These are phyloP conservation scores for Pythium pectinolyticum DNA, from an alignment of 352 stramenopile genomes.

Conservation along the genomic window DNA sequence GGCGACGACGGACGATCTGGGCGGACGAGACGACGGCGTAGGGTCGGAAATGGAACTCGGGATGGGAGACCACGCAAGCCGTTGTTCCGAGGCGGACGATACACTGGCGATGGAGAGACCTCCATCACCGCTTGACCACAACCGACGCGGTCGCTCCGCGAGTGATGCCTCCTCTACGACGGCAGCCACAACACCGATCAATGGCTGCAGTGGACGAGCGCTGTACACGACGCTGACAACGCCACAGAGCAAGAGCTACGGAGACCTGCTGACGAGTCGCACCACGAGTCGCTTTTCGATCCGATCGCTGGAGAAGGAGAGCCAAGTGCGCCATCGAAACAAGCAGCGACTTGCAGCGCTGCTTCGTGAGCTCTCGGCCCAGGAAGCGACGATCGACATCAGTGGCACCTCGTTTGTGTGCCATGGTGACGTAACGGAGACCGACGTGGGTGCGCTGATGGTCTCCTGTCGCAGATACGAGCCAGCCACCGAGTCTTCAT, in stretches of 20 bases:
- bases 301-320: conserved; percentile 6
- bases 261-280: conserved; percentile 33
- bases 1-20: conserved; percentile 4
- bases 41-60: neutral
- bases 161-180: neutral
- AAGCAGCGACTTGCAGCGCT: conserved; percentile 21
- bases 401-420: conserved; percentile 37
- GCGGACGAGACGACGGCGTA: neutral
- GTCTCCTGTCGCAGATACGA: conserved; percentile 26
- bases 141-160: neutral
- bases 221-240: conserved; percentile 23
- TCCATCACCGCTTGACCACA: conserved; percentile 14
- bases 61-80: no score
- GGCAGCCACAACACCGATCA: conserved; percentile 13
- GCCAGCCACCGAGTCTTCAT: conserved; percentile 2
- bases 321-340: conserved; percentile 7
- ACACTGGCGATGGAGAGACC: neutral
- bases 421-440: conserved; percentile 39
- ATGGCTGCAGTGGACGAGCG: neutral
- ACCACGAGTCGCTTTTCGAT: conserved; percentile 27
- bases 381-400: conserved; percentile 30
- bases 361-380: conserved; percentile 9
- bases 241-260: conserved; percentile 5
- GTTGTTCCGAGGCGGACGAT: no score
- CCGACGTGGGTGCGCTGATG: conserved; percentile 38